Evolutionary conservation across 225 moss, liverwort and hornwort genomes (phyloP).

Genomic region (Anthoceros angustus): DNA sequence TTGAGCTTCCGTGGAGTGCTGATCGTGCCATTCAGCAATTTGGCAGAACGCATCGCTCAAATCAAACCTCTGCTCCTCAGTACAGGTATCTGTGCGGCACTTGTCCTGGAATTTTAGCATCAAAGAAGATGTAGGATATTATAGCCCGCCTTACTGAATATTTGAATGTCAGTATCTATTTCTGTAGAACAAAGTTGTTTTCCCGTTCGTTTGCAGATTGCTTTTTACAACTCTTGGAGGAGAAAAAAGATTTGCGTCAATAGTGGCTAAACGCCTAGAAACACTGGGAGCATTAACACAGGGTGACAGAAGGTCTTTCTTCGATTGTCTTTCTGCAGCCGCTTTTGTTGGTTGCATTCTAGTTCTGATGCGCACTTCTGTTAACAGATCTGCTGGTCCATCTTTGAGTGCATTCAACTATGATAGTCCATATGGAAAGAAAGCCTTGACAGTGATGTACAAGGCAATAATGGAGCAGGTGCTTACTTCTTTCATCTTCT

Average conservation of each 20-base stretch:
- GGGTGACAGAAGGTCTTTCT: constrained; percentile 69
- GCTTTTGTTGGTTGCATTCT: background rate
- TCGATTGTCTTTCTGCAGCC: constrained; percentile 7
- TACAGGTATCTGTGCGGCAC: constrained; percentile 34
- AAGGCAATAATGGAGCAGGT: constrained; percentile 96
- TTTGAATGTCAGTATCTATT: background rate
- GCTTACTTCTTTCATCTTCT: background rate
- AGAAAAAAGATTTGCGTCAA: constrained; percentile 92
- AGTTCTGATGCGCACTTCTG: constrained; percentile 12
- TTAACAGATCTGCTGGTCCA: constrained; percentile 36
- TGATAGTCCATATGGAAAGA: constrained; percentile 92
- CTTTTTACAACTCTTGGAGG: constrained; percentile 96
- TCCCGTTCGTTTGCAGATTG: constrained; percentile 26
- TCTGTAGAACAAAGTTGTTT: background rate
- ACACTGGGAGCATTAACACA: constrained; percentile 94
- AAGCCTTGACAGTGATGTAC: constrained; percentile 67
- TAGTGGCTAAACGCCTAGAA: constrained; percentile 95
- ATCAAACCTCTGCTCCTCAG: constrained; percentile 95
- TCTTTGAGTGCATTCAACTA: constrained; percentile 95
- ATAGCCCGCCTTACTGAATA: background rate
- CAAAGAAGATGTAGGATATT: background rate
- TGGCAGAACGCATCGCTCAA: constrained; percentile 98
- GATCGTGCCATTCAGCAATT: constrained; percentile 99
- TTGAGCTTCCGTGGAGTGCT: constrained; percentile 99
- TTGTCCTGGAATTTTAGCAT: background rate